Conservation (phyloP, 176 grass and related monocot genomes). For the sorghum (Sorghum bicolor) region Sorghum_bicolor_NCBIv3 NC_012870.2:74280001-74280500, state of each 20-base stretch:
- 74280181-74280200: not conserved
- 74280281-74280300: no score
- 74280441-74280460: not conserved
- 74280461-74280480: not conserved
- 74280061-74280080: rapidly evolving
- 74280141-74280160: not conserved
- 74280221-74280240: not conserved
- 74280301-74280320: not conserved
- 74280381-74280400: not conserved
- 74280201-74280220: not conserved
- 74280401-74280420: not conserved
- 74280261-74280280: not conserved
- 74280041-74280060: slow-evolving; percentile 21
- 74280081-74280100: not conserved
- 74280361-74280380: not conserved
- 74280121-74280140: not conserved
- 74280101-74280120: not conserved
- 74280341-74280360: not conserved
- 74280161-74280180: slow-evolving; percentile 13
- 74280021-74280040: slow-evolving; percentile 45
- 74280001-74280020: slow-evolving; percentile 38
- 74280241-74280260: not conserved
- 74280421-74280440: not conserved
- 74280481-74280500: not conserved
- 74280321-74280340: not conserved